These are phyloP conservation scores for Gymnopilus dilepis DNA, from an alignment of 768 basidiomycete genomes.

Conservation along the genomic window DNA sequence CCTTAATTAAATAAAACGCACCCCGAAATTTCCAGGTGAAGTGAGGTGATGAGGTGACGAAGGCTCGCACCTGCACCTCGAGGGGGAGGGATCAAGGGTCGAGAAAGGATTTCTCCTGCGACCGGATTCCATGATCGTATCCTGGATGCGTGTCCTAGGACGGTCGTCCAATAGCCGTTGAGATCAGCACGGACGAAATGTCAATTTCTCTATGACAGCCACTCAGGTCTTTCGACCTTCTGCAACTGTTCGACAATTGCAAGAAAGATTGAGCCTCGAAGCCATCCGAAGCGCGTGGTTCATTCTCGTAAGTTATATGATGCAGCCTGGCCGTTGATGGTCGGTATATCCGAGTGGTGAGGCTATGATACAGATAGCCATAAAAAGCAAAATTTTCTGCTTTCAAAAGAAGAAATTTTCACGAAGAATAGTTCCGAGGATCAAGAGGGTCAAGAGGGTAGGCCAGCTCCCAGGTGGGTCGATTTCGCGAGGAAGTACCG, in stretches of 20 bases:
- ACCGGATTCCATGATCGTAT: not conserved
- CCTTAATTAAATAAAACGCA: not conserved
- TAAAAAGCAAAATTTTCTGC: not conserved
- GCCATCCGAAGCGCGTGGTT: not conserved
- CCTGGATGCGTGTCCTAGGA: not conserved
- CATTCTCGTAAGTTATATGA: not conserved
- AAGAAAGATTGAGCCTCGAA: too few relatives aligned
- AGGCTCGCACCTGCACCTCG: too few relatives aligned
- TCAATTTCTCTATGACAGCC: slow-evolving; percentile 2
- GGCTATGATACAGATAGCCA: not conserved
- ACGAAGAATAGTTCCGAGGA: not conserved
- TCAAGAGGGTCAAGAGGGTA: too few relatives aligned
- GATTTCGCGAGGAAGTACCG: not conserved
- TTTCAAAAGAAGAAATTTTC: not conserved
- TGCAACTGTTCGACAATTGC: not conserved
- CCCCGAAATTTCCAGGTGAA: not conserved
- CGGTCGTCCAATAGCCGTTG: not conserved
- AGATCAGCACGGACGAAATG: not conserved
- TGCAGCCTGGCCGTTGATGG: not conserved
- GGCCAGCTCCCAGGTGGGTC: too few relatives aligned
- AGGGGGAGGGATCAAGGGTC: not conserved
- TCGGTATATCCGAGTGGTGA: not conserved
- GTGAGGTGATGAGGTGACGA: too few relatives aligned
- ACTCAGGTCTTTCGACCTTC: not conserved
- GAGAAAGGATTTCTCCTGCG: not conserved